Evolutionary conservation across 225 moss, liverwort and hornwort species (phyloP).

Genomic region (Pseudisothecium myosuroides): DNA sequence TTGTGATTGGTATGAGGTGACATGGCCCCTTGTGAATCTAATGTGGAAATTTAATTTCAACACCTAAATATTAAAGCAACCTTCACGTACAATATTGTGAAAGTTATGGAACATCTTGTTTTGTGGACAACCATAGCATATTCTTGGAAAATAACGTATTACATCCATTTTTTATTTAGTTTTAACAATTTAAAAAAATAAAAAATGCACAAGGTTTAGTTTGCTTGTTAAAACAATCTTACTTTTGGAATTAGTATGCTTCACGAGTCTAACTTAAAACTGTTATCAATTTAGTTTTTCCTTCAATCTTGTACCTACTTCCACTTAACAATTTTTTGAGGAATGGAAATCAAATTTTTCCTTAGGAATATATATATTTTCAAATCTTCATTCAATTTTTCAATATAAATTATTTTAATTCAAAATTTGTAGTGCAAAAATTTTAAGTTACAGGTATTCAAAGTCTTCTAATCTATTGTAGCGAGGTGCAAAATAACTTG

Average conservation of each 20-base stretch:
- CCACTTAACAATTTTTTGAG: not conserved
- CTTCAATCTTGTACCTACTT: too few relatives aligned
- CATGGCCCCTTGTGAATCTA: too few relatives aligned
- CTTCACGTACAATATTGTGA: too few relatives aligned
- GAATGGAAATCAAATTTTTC: not conserved
- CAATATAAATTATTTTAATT: not conserved
- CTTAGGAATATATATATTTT: not conserved
- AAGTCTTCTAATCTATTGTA: not conserved
- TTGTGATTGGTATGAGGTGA: too few relatives aligned
- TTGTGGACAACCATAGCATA: accelerated
- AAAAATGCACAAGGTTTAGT: not conserved
- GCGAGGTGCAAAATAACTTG: too few relatives aligned
- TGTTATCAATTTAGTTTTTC: not conserved
- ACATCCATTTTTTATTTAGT: not conserved
- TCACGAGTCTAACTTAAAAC: not conserved
- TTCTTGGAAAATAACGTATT: accelerated
- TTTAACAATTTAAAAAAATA: not conserved
- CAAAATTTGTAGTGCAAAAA: accelerated
- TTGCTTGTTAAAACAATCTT: not conserved
- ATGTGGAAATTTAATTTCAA: too few relatives aligned
- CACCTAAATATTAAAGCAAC: too few relatives aligned
- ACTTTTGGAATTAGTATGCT: not conserved
- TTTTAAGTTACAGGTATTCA: not conserved
- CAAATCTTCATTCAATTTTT: not conserved
- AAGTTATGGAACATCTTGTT: not conserved